A percentile compares a stretch with the other conserved stretches of the same genome.
Conservation (phyloP, 208 protist species). For the Crithidia acanthocephali region DNA sequence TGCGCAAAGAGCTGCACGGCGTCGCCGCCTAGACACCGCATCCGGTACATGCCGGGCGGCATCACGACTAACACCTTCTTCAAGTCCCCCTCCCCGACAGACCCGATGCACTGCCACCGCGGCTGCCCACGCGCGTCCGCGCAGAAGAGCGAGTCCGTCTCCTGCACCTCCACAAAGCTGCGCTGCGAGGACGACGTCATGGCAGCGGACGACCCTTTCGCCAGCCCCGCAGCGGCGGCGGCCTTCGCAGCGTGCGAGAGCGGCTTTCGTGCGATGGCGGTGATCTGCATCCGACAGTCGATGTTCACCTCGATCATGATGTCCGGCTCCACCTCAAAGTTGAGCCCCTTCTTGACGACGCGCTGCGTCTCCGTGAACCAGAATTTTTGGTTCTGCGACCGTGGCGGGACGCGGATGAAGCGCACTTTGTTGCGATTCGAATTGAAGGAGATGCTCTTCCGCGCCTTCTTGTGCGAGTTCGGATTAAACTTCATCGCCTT, state of each 20-base stretch:
- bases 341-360: constrained; percentile 74
- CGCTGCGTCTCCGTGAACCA: constrained; percentile 83
- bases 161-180: constrained; percentile 43
- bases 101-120: constrained; percentile 45
- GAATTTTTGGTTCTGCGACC: constrained; percentile 72
- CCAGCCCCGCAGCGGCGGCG: not conserved
- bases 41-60: constrained; percentile 65
- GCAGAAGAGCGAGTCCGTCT: constrained; percentile 28
- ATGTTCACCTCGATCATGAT: constrained; percentile 68
- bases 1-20: constrained; percentile 79
- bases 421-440: constrained; percentile 68
- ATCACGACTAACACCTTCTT: constrained; percentile 60
- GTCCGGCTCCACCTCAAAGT: constrained; percentile 76
- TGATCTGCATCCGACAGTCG: constrained; percentile 77
- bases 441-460: constrained; percentile 70
- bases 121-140: constrained; percentile 1
- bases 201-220: constrained; percentile 8
- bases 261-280: constrained; percentile 42
- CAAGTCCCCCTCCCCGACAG: constrained; percentile 33
- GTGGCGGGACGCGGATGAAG: constrained; percentile 73
- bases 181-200: constrained; percentile 29
- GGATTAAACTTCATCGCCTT: constrained; percentile 13
- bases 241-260: constrained; percentile 6
- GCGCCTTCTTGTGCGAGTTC: constrained; percentile 13
- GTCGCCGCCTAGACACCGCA: constrained; percentile 54